phyloP scores from a whole-genome alignment of 2,329 filamentous ascomycete species.

The Claviceps quebecensis region DNA sequence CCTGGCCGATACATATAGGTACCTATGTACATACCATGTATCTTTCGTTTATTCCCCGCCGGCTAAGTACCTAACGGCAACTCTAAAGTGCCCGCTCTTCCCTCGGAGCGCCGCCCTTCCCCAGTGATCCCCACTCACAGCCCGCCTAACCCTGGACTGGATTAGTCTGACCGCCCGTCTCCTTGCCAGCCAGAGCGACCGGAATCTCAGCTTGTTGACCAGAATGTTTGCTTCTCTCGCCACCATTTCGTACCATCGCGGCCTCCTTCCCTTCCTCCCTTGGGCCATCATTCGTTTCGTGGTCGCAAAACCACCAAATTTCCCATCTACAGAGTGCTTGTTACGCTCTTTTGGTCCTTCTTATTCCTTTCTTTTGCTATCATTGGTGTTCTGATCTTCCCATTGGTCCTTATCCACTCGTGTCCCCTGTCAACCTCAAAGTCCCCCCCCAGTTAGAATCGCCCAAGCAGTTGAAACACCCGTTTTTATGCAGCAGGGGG shows the following conservation, averaged over 20 bases:
- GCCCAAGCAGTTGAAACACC: neutral
- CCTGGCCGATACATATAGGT: too few relatives aligned
- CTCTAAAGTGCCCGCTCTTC: neutral
- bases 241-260: neutral
- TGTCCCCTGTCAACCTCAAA: neutral
- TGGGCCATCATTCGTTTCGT: neutral
- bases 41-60: too few relatives aligned
- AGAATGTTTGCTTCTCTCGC: neutral
- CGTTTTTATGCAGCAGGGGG: slow-evolving; percentile 1
- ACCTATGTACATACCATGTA: too few relatives aligned
- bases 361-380: too few relatives aligned
- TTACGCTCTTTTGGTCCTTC: neutral
- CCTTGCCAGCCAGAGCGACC: neutral
- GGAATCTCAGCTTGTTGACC: neutral
- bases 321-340: neutral
- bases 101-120: neutral
- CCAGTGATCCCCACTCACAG: neutral
- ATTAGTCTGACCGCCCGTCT: neutral
- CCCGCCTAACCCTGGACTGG: neutral
- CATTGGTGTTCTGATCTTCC: neutral
- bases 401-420: neutral
- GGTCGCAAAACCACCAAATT: neutral
- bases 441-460: neutral
- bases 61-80: too few relatives aligned
- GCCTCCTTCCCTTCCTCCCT: too few relatives aligned